A percentile compares a stretch with the other conserved stretches of the same genome.
Evolutionary conservation across 129 eudicot species (phyloP).

Genomic region (Scalesia atractyloides): DNA sequence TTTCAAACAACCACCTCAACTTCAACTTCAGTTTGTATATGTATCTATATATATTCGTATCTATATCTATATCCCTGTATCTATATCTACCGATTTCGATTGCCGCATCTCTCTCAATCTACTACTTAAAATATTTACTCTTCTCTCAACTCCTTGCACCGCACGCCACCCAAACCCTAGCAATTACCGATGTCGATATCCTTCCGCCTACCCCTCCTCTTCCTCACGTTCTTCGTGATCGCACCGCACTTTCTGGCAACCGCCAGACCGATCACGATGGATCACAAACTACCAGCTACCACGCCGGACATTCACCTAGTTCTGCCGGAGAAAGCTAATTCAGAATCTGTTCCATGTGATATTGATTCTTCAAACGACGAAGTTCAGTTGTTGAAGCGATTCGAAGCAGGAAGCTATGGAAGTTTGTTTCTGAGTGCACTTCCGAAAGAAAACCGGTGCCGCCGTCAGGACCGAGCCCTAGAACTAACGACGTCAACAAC

Average conservation of each 20-base stretch:
- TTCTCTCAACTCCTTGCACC: conserved; percentile 28
- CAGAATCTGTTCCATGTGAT: conserved; percentile 32
- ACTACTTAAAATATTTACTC: background rate
- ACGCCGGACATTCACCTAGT: conserved; percentile 2
- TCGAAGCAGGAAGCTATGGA: conserved; percentile 25
- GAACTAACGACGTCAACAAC: conserved; percentile 40
- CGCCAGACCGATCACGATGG: conserved; percentile 29
- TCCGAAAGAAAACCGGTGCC: conserved; percentile 45
- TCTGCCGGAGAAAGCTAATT: conserved; percentile 1
- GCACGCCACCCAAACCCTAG: conserved; percentile 30
- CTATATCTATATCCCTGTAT: background rate
- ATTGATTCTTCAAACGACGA: conserved; percentile 15
- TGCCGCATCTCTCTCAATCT: background rate
- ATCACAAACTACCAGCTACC: background rate
- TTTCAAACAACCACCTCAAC: background rate
- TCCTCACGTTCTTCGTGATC: conserved; percentile 18
- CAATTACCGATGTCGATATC: conserved; percentile 21
- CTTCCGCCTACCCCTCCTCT: conserved; percentile 8
- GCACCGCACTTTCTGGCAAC: background rate
- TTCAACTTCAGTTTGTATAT: too few species aligned
- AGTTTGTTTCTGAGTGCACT: conserved; percentile 44
- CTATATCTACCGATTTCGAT: background rate
- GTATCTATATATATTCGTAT: background rate
- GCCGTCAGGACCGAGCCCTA: conserved; percentile 58
- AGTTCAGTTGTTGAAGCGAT: conserved; percentile 21